Conservation (phyloP, 2,329 filamentous ascomycete genomes). For the Aspergillus oerlinghausenensis region DNA sequence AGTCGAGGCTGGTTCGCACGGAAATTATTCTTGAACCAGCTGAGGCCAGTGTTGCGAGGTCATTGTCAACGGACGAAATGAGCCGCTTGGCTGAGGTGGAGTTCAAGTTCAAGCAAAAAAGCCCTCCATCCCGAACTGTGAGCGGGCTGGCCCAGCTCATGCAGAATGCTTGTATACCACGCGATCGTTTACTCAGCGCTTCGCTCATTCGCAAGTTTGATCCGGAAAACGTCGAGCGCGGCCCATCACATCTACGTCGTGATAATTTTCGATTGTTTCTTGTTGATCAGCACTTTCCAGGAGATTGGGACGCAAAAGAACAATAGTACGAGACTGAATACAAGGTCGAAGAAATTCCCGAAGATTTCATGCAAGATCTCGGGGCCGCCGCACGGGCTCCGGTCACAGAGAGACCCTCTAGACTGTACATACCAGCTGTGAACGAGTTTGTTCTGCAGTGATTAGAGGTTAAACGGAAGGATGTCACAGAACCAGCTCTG, state of each 20-base stretch:
- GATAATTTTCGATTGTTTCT: slow-evolving; percentile 87
- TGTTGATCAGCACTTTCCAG: slow-evolving; percentile 77
- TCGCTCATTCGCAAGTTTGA: slow-evolving; percentile 77
- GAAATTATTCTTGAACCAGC: no score
- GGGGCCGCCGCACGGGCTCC: slow-evolving; percentile 55
- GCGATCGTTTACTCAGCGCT: slow-evolving; percentile 83
- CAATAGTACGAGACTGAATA: slow-evolving; percentile 99
- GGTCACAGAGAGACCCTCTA: slow-evolving; percentile 55
- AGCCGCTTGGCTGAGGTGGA: slow-evolving; percentile 87
- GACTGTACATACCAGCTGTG: slow-evolving; percentile 80
- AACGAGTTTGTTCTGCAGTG: slow-evolving; percentile 96
- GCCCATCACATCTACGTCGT: slow-evolving; percentile 68
- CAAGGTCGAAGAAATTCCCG: slow-evolving; percentile 71
- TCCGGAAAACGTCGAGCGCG: slow-evolving; percentile 65
- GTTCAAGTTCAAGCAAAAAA: slow-evolving; percentile 93
- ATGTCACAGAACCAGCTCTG: slow-evolving; percentile 68
- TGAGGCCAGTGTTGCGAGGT: no score
- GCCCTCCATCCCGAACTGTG: slow-evolving; percentile 80
- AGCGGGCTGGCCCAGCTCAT: slow-evolving; percentile 80
- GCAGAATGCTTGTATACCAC: slow-evolving; percentile 75
- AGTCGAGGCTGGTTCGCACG: no score
- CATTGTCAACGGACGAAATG: slow-evolving; percentile 83
- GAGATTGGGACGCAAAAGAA: slow-evolving; percentile 80
- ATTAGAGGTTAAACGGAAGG: slow-evolving; percentile 90
- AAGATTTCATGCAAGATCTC: slow-evolving; percentile 69